A percentile compares a stretch with the other conserved stretches of the same genome.
Evolutionary conservation across 2,329 filamentous ascomycete genomes (phyloP).

Genomic region (Capronia americana): DNA sequence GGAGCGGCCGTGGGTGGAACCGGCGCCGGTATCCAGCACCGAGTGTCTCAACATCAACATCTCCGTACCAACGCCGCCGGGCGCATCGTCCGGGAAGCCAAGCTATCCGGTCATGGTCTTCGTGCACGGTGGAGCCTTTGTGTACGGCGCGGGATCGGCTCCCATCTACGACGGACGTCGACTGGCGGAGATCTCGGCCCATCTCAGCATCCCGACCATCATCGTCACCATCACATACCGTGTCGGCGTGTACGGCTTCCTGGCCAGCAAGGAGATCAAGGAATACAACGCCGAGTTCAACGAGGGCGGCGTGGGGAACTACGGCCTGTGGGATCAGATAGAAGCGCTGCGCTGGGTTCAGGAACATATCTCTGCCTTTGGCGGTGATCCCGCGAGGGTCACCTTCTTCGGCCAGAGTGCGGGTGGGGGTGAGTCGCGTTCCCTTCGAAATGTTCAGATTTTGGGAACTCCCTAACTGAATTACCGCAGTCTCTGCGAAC

Average conservation of each 20-base stretch:
- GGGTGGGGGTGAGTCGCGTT: constrained; percentile 20
- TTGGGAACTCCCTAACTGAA: neutral
- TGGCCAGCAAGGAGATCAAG: constrained; percentile 57
- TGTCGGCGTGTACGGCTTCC: constrained; percentile 51
- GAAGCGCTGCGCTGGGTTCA: constrained; percentile 46
- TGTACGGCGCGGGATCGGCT: constrained; percentile 58
- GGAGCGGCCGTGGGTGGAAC: constrained; percentile 15
- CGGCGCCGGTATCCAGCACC: constrained; percentile 1
- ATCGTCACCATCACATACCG: constrained; percentile 52
- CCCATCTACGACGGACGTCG: constrained; percentile 58
- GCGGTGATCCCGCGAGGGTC: constrained; percentile 44
- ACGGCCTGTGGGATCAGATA: constrained; percentile 56
- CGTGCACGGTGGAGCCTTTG: constrained; percentile 17
- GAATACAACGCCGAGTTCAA: constrained; percentile 52
- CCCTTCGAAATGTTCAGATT: neutral
- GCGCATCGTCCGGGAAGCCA: neutral
- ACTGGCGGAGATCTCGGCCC: constrained; percentile 53
- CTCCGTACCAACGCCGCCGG: constrained; percentile 14
- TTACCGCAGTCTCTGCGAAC: constrained; percentile 7
- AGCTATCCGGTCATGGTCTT: constrained; percentile 17
- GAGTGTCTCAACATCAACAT: constrained; percentile 17
- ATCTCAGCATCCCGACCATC: constrained; percentile 55
- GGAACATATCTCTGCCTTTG: constrained; percentile 45
- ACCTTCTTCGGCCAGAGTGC: constrained; percentile 48
- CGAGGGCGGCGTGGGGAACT: constrained; percentile 11